Evolutionary conservation across 768 basidiomycete genomes (phyloP).

Genomic region (Mycena kentingensis): DNA sequence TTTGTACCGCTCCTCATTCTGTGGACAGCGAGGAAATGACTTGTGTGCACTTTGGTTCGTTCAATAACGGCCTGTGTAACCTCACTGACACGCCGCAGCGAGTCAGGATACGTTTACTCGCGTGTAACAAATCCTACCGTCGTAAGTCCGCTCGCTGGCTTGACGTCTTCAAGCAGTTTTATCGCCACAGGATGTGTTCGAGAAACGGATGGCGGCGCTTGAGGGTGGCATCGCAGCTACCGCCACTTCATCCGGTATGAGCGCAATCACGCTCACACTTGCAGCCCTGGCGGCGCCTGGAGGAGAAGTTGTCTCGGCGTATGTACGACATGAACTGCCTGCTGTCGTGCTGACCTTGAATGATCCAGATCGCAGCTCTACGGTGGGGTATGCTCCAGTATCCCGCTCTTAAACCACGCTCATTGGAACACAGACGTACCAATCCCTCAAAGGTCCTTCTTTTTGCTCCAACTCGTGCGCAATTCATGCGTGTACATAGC

Average conservation of each 20-base stretch:
- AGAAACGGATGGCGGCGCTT: constrained; percentile 63
- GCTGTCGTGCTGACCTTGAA: not conserved
- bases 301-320: constrained; percentile 78
- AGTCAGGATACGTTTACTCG: constrained; percentile 53
- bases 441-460: constrained; percentile 61
- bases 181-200: constrained; percentile 55
- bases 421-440: constrained; percentile 52
- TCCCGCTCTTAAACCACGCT: not conserved
- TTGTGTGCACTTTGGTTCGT: no score
- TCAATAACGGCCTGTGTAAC: no score
- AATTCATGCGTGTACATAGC: constrained; percentile 9
- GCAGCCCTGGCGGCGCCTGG: constrained; percentile 62
- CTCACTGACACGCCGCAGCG: constrained; percentile 32
- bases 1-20: no score
- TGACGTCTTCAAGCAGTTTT: not conserved
- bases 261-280: constrained; percentile 66
- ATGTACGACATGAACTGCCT: constrained; percentile 26
- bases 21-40: no score
- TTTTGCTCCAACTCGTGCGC: no score
- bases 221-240: constrained; percentile 66
- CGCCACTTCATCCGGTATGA: constrained; percentile 58
- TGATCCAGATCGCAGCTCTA: constrained; percentile 57
- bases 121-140: constrained; percentile 60
- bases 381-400: constrained; percentile 55
- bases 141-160: constrained; percentile 34